These are phyloP conservation scores for Aciculosporium take DNA, from an alignment of 2,329 filamentous ascomycete species.

Conservation along the genomic window DNA sequence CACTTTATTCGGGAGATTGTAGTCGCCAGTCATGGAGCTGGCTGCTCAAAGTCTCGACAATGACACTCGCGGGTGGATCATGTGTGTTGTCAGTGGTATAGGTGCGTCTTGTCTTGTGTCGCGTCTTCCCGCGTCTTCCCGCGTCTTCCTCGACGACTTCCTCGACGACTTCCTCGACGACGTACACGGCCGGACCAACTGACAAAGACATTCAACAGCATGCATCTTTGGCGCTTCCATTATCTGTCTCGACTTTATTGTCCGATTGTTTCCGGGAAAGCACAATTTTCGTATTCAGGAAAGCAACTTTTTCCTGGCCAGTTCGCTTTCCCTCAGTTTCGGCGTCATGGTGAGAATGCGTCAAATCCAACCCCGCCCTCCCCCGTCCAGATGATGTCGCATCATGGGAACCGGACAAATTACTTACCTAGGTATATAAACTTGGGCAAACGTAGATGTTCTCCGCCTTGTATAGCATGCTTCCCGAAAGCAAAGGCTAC, in stretches of 20 bases:
- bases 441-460: slow-evolving; percentile 49
- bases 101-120: slow-evolving; percentile 31
- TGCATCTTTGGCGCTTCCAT: slow-evolving; percentile 66
- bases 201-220: slow-evolving; percentile 24
- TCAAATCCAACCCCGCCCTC: no score
- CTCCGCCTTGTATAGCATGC: slow-evolving; percentile 83
- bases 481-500: slow-evolving; percentile 72
- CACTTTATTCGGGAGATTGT: not conserved
- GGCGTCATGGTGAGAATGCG: slow-evolving; percentile 69
- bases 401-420: not conserved
- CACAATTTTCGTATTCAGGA: slow-evolving; percentile 76
- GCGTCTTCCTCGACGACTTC: no score
- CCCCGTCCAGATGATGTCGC: not conserved
- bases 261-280: slow-evolving; percentile 59
- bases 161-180: not conserved
- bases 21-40: slow-evolving; percentile 22
- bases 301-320: slow-evolving; percentile 75
- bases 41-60: slow-evolving; percentile 40
- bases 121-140: not conserved
- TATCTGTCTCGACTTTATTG: slow-evolving; percentile 71
- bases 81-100: slow-evolving; percentile 69
- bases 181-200: slow-evolving; percentile 8
- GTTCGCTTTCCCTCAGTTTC: slow-evolving; percentile 82
- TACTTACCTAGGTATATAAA: not conserved
- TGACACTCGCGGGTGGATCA: slow-evolving; percentile 87